Percentiles rank a stretch among this genome's conserved stretches.
phyloP scores from a whole-genome alignment of 768 basidiomycete genomes.

The Tricholoma matsutake region DNA sequence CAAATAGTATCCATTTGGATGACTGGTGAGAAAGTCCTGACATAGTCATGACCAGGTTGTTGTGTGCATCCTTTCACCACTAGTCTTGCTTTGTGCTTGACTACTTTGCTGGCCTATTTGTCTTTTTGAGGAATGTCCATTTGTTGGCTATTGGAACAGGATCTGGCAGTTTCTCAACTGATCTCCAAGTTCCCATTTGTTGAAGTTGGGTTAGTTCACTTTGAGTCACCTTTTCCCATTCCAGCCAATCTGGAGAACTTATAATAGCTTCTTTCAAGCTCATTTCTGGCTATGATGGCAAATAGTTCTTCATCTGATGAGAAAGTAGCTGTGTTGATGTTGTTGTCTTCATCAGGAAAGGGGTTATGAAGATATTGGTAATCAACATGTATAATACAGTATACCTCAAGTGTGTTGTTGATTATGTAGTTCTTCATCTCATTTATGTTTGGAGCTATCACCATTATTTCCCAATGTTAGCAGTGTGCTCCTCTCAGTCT shows the following conservation, averaged over 20 bases:
- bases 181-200: background rate
- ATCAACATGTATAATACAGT: background rate
- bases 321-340: background rate
- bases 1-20: no score
- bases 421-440: background rate
- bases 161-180: background rate
- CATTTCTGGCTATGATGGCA: background rate
- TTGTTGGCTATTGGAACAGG: slow-evolving; percentile 3
- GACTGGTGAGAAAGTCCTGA: no score
- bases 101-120: no score
- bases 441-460: background rate
- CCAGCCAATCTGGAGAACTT: background rate
- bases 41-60: no score
- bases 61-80: no score
- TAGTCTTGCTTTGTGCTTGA: no score
- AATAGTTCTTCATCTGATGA: background rate
- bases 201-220: background rate
- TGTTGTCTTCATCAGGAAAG: background rate
- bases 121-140: slow-evolving; percentile 30
- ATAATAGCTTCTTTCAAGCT: background rate
- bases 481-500: slow-evolving; percentile 1
- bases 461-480: background rate
- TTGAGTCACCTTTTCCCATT: background rate
- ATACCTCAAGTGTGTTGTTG: background rate
- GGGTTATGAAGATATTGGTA: background rate